Base-by-base conservation (phyloP, 2,329 filamentous ascomycete species). In the Beauveria sp. region DNA sequence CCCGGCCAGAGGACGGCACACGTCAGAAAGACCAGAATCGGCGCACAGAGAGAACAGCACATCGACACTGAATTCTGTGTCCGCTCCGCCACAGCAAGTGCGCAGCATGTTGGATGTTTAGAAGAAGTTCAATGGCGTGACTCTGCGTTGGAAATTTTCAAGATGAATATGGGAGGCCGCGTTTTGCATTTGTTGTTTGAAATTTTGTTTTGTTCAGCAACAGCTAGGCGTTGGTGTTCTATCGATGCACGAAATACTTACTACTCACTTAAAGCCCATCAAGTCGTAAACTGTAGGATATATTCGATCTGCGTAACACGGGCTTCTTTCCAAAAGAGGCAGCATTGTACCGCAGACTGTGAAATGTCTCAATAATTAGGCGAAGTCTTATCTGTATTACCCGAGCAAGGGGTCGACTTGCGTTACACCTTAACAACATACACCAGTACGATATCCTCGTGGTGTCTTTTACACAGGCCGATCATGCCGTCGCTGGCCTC, bases 41-140 rank as follows among this genome's bases (percentile, higher is more conserved):
- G 72, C 69, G 12, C 74, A 72, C 34, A 74, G 80, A 51, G 79
- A 77, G 58, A 70, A 74, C 47, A 83, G 80, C 64, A 73, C 74
- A 1, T 75, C 71, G 51, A 81, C 81, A 42, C 73, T 71, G n/a
- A 70, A 75, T 51, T 83, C 81, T 5, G 71, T 79, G 14, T 73
- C 69, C 7, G 74, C 70, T n/a, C 77, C 77, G 59, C 80, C 81
- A n/a, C 80, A 83, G 67, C 78, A 82, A 66, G 72, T 85, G 6
- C 76, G 73, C 66, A 85, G 83, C 67, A 86, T 86, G 83, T 65
- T 86, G 66, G 83, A 86, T 66, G 67, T 85, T 16, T 85, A 71
- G 26, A 54, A n/a, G 38, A 34, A 16, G 10, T 20, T 40, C 5
- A 16, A 38, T n/a, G n/a, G 8, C 16, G 40, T 20, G 9, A 3